Conservation (phyloP, 495 filamentous ascomycete genomes). For the Copromyces sp. region DNA sequence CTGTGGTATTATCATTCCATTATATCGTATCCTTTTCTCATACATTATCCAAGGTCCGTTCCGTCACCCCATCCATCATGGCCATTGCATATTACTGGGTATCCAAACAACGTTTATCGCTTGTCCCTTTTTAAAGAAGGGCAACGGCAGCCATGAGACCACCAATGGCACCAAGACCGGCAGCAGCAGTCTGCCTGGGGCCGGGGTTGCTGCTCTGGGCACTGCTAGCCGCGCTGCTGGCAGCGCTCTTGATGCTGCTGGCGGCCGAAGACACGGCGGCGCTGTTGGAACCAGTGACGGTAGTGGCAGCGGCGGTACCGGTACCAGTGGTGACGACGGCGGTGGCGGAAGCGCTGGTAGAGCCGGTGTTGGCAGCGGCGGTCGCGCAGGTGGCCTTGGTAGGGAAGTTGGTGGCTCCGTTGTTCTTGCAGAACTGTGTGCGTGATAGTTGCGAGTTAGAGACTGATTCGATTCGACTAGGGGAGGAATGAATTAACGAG, state of each 20-base stretch:
- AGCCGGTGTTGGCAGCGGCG: slow-evolving; percentile 10
- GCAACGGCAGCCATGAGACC: slow-evolving; percentile 23
- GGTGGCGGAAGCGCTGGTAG: slow-evolving; percentile 10
- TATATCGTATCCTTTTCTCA: neutral
- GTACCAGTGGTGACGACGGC: slow-evolving; percentile 15
- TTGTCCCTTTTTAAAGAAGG: slow-evolving; percentile 14
- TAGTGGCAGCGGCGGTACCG: slow-evolving; percentile 6
- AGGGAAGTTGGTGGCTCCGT: slow-evolving; percentile 27
- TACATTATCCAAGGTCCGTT: neutral
- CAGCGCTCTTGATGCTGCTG: slow-evolving; percentile 2
- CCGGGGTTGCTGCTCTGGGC: slow-evolving; percentile 13
- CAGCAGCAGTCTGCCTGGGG: slow-evolving; percentile 16
- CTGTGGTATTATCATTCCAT: neutral
- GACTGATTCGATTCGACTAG: neutral
- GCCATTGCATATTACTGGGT: neutral
- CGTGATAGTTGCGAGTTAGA: neutral
- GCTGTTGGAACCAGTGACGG: slow-evolving; percentile 5
- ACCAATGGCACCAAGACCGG: slow-evolving; percentile 23
- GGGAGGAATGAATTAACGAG: neutral
- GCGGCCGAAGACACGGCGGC: neutral
- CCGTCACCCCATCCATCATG: neutral
- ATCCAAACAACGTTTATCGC: neutral
- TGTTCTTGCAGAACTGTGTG: slow-evolving; percentile 22
- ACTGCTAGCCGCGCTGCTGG: neutral
- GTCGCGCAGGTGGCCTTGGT: slow-evolving; percentile 23